Evolutionary conservation across 2,329 filamentous ascomycete genomes (phyloP).

Genomic region (Fusarium xyrophilum): DNA sequence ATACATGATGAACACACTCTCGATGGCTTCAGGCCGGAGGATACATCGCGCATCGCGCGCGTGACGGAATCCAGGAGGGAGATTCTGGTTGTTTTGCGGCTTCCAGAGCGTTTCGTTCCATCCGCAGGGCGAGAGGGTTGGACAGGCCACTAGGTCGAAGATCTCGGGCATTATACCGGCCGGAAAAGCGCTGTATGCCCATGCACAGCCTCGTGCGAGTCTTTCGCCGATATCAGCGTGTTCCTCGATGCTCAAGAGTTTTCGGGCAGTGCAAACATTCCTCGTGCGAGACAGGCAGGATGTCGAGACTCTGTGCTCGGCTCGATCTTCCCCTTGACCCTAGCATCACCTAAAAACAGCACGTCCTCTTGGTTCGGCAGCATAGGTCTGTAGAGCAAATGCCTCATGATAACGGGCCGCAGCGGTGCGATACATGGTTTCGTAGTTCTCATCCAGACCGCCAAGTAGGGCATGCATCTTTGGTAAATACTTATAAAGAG

Average conservation of each 20-base stretch:
- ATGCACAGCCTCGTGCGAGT: constrained; percentile 62
- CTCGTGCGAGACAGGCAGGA: constrained; percentile 71
- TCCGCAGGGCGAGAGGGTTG: constrained; percentile 44
- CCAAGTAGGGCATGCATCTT: constrained; percentile 72
- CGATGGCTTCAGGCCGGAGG: constrained; percentile 59
- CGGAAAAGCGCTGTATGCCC: constrained; percentile 62
- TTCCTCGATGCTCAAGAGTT: constrained; percentile 58
- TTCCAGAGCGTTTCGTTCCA: constrained; percentile 30
- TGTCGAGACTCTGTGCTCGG: constrained; percentile 55
- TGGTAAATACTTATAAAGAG: constrained; percentile 66
- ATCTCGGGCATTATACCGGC: constrained; percentile 67
- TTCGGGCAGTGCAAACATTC: constrained; percentile 71
- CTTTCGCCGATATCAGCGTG: constrained; percentile 57
- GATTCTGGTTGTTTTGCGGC: neutral
- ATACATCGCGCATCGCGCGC: constrained; percentile 58
- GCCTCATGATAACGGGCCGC: constrained; percentile 66
- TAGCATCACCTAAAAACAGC: constrained; percentile 50
- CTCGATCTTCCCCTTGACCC: constrained; percentile 38
- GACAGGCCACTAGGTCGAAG: constrained; percentile 56
- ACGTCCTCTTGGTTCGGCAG: constrained; percentile 67
- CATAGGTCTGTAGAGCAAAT: constrained; percentile 76
- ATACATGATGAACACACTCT: constrained; percentile 58
- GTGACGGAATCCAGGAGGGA: constrained; percentile 68
- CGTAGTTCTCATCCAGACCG: constrained; percentile 66
- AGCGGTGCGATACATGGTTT: constrained; percentile 68